These are phyloP conservation scores for Artemisia annua DNA, from an alignment of 129 eudicot species.

Conservation along the genomic window DNA sequence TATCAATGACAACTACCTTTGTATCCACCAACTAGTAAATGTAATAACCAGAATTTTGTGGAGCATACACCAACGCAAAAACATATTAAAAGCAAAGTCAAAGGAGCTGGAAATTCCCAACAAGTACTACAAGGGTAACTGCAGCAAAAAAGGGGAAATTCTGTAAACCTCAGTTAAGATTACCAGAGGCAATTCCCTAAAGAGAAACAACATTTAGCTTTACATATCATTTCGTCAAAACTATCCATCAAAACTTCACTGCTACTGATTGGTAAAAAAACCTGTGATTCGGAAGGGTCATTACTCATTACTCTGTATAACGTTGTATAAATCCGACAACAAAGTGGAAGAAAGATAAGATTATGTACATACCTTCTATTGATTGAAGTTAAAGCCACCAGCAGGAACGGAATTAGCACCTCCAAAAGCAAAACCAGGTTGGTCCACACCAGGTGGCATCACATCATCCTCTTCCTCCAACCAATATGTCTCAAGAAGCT, in stretches of 20 bases:
- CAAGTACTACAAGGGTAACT: slow-evolving; percentile 8
- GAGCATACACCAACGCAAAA: neutral
- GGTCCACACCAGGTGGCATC: slow-evolving; percentile 49
- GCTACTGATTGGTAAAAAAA: neutral
- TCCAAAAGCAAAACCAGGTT: slow-evolving; percentile 45
- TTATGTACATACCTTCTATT: slow-evolving; percentile 25
- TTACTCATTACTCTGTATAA: too few species aligned
- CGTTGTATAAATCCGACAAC: too few species aligned
- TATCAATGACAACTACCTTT: neutral
- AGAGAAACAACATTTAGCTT: slow-evolving; percentile 27
- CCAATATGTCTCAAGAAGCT: slow-evolving; percentile 87
- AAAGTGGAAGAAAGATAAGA: neutral
- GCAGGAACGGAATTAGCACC: slow-evolving; percentile 52
- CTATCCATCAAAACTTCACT: slow-evolving; percentile 24
- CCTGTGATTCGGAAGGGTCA: neutral
- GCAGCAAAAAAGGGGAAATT: neutral
- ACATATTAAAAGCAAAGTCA: neutral
- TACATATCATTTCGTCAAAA: slow-evolving; percentile 10
- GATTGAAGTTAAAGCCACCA: slow-evolving; percentile 73
- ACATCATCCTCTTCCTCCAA: slow-evolving; percentile 73
- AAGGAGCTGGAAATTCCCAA: slow-evolving; percentile 19
- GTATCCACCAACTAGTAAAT: neutral
- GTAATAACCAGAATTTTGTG: neutral
- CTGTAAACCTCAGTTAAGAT: slow-evolving; percentile 24
- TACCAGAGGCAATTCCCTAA: slow-evolving; percentile 13